These are phyloP conservation scores for Albifimbria verrucaria DNA, from an alignment of 2,329 filamentous ascomycete species.

Conservation along the genomic window DNA sequence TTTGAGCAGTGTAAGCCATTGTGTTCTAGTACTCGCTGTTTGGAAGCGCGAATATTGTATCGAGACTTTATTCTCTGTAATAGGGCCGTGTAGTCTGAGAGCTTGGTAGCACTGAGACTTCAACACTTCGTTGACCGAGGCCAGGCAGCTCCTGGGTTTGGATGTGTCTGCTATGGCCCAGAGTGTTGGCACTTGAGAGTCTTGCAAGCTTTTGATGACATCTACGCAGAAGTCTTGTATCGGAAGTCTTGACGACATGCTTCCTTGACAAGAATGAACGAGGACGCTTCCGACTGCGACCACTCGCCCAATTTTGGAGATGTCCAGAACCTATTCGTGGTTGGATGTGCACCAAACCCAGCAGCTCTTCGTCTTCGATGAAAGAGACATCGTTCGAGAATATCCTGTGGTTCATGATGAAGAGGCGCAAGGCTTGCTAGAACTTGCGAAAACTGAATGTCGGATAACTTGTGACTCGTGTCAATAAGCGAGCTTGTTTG, in stretches of 20 bases:
- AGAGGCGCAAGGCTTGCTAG: background rate
- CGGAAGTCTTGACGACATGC: background rate
- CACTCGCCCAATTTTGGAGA: background rate
- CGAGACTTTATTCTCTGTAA: background rate
- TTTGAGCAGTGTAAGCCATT: background rate
- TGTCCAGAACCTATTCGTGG: background rate
- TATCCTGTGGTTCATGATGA: background rate
- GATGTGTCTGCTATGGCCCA: background rate
- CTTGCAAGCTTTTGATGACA: background rate
- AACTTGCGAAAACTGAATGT: background rate
- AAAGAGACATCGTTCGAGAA: background rate
- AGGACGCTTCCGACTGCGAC: background rate
- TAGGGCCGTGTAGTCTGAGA: background rate
- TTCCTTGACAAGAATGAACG: background rate
- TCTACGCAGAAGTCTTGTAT: background rate
- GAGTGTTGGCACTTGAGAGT: background rate
- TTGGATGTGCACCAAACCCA: background rate
- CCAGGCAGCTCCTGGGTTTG: background rate
- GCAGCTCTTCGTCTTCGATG: background rate
- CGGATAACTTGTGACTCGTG: background rate
- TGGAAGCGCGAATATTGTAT: background rate
- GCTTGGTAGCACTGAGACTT: background rate
- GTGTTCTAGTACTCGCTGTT: background rate
- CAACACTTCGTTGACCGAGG: background rate
- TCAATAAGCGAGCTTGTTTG: background rate